These are phyloP conservation scores for Persicaria tinctoria DNA, from an alignment of 148 eudicot species.

Conservation along the genomic window DNA sequence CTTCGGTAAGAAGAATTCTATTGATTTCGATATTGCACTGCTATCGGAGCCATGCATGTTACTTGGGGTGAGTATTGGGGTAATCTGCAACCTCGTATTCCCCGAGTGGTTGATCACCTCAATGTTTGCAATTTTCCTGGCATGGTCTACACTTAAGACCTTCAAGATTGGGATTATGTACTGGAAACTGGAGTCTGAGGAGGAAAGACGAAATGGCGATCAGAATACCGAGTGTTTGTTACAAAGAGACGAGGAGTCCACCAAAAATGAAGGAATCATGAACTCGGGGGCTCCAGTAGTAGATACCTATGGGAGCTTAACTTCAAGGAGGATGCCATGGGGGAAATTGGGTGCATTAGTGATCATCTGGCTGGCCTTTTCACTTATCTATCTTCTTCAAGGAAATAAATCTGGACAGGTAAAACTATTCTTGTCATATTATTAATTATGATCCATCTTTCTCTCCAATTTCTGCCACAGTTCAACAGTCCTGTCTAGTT, in stretches of 20 bases:
- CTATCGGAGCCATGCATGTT: constrained; percentile 52
- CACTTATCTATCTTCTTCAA: constrained; percentile 36
- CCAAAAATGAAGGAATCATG: constrained; percentile 14
- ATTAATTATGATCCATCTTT: neutral
- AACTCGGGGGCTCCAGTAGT: constrained; percentile 21
- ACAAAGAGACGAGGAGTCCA: constrained; percentile 8
- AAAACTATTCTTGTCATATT: neutral
- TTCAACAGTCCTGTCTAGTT: too few relatives aligned
- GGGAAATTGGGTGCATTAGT: constrained; percentile 31
- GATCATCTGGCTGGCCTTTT: constrained; percentile 47
- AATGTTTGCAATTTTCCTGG: constrained; percentile 41
- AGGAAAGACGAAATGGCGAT: constrained; percentile 15
- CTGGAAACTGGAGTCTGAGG: constrained; percentile 47
- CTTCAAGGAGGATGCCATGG: constrained; percentile 31
- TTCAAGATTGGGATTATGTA: constrained; percentile 34
- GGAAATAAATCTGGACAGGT: constrained; percentile 54
- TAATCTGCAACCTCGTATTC: constrained; percentile 35
- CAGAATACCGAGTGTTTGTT: constrained; percentile 3
- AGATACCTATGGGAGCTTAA: constrained; percentile 9
- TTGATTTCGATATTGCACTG: constrained; percentile 54
- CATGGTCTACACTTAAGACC: constrained; percentile 47
- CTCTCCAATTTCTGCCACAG: neutral
- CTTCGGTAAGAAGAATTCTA: constrained; percentile 25
- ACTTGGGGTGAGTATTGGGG: constrained; percentile 58
- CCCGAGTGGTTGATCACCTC: constrained; percentile 60